These are phyloP conservation scores for Aspergillus biplanus DNA, from an alignment of 495 filamentous ascomycete genomes.

Conservation along the genomic window DNA sequence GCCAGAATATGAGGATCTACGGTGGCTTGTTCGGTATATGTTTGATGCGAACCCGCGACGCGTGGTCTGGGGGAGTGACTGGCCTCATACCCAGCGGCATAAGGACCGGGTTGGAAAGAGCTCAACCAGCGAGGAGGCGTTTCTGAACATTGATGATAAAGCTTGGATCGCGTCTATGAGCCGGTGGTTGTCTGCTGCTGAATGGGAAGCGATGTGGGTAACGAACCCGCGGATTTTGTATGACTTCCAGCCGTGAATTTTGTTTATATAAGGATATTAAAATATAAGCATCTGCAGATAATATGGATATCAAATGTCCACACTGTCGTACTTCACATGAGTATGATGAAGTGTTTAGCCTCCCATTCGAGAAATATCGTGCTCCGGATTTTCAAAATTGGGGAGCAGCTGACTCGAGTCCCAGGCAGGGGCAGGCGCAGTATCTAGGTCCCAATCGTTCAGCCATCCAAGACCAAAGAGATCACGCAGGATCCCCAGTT, in stretches of 20 bases:
- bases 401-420: neutral
- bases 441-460: conserved; percentile 3
- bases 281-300: neutral
- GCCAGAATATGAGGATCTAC: neutral
- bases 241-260: neutral
- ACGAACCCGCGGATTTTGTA: neutral
- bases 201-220: neutral
- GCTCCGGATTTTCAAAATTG: neutral
- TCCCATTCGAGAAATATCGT: neutral
- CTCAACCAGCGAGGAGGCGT: neutral
- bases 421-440: neutral
- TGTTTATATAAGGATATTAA: neutral
- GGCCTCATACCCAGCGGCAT: conserved; percentile 19
- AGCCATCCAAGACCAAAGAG: conserved; percentile 12
- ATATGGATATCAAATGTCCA: too few species aligned
- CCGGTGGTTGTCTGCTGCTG: neutral
- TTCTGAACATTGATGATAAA: neutral
- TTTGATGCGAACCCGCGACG: conserved; percentile 12
- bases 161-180: neutral
- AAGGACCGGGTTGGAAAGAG: conserved; percentile 5
- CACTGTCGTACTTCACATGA: too few species aligned
- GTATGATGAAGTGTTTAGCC: neutral
- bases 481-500: conserved; percentile 10
- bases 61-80: conserved; percentile 17
- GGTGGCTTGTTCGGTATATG: neutral